Evolutionary conservation across 768 basidiomycete species (phyloP), one percentile per base, ranked within the genome.

Genomic region (Hygrophorus russula): DNA sequence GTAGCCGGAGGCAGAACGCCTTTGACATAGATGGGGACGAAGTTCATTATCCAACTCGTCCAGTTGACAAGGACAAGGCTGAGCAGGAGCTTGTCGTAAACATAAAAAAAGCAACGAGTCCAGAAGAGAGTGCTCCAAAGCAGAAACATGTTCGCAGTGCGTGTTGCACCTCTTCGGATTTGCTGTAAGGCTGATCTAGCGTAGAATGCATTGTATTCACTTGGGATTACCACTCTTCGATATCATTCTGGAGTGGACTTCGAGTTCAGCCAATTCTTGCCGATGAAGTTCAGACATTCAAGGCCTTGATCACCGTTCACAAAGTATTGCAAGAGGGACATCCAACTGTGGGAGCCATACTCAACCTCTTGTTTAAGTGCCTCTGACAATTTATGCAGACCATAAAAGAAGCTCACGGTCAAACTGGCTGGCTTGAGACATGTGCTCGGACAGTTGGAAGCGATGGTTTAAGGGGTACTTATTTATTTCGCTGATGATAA

Each of bases 91-190:
- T 99, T 13, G 80, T 82, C 13, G 72, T 93, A 28, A 92, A 94
- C 58, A 93, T 99, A 62, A 99, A 99, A 75, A 99, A 99, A 61
- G 96, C 96, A 3, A 97, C 93, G 5, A 91, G 77, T 56, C 69
- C 90, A 33, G 96, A 99, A 40, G 96, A 98, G 68, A 77, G 80
- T 20, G 94, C 96, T 4, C 96, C 96, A 6, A 99, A 99, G 64
- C 93, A 97, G 74, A 99, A 99, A 59, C 96, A 99, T 59, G 96
- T 99, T 54, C 79, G 96, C 60, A 98, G 94, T 97, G 65, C 60
- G 83, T 71, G 34, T 42, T 36, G 33, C 13, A 4, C 49, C 18
- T 28, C 19, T 19, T 24, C 44, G 35, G 45, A 31, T 36, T 39
- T 19, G 19, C 31, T 29, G 33, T 39, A 33, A 29, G 42, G 40